Evolutionary conservation across 192 early-diverging fungal genomes (phyloP), one percentile per base, ranked within the genome.

Genomic region (Backusella liffmaniae): DNA sequence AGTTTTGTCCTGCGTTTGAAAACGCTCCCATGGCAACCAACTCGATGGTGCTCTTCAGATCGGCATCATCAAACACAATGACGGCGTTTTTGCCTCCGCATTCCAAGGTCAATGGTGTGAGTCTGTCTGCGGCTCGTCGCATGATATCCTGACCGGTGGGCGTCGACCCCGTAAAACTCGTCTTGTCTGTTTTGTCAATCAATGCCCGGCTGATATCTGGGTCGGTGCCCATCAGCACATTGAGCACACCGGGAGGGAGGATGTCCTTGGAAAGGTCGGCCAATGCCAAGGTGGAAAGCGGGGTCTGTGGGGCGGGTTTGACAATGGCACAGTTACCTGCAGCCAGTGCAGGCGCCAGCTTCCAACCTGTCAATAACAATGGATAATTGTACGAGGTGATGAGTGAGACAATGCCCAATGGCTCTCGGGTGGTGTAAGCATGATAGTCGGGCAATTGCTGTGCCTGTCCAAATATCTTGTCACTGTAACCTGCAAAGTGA

Each of bases 371-470:
- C 59, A 88, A 49, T 29, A 79, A 79, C 5, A 92, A 81, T 0
- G 91, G 91, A 49, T 91, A 91, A 80, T 92, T 91, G 72, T 89
- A 92, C 10, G 85, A 83, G 8, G 91, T 94, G 66, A 95, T 92
- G n/a, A 93, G 73, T 2, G 86, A 94, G 53, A 88, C 90, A 3
- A 91, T 86, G 16, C 95, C 94, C n/a, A 86, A 82, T 1, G 92
- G 89, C 72, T 91, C 84, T 10, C 81, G 75, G 36, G 86, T 70
- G 0, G 85, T 88, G 46, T 84, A 87, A 4, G 80, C 85, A 18
- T 77, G 74, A 56, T 85, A 70, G 1, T 80, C 73, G 1, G 77
- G 70, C 23, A 79, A 78, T 7, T 85, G 83, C 0, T 77, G 78
- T 51, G 76, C 72, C 68, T 86, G 75, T 23, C 82, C 86, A 66